phyloP scores from a whole-genome alignment of 1,284 basidiomycete genomes.

The Ganoderma multipileum region DNA sequence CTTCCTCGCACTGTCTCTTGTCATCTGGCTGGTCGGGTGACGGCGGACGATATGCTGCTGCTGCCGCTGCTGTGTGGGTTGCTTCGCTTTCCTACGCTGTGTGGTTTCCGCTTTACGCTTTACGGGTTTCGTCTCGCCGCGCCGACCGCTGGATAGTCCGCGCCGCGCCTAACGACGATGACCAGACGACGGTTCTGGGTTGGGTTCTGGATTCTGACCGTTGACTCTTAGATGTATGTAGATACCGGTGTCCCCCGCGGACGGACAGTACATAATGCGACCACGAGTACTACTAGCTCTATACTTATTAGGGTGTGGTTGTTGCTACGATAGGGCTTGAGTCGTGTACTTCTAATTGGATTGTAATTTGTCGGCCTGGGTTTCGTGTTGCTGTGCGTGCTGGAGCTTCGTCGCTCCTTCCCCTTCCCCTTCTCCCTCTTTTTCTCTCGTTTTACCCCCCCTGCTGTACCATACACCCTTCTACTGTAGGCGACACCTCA shows the following conservation, averaged over 20 bases:
- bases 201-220: neutral
- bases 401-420: neutral
- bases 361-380: neutral
- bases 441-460: too few species aligned
- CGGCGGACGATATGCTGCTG: neutral
- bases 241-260: neutral
- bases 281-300: neutral
- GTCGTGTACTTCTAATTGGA: neutral
- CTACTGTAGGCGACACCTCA: conserved; percentile 1
- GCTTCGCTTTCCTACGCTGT: neutral
- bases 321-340: neutral
- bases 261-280: neutral
- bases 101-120: neutral
- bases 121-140: too few species aligned
- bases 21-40: conserved; percentile 1
- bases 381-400: neutral
- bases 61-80: neutral
- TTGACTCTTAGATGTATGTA: neutral
- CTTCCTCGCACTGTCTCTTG: neutral
- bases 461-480: neutral
- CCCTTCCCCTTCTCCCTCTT: neutral
- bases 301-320: neutral
- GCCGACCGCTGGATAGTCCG: too few species aligned
- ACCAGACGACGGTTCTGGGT: neutral
- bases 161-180: neutral